Percentiles rank a stretch among this genome's conserved stretches.
Conservation (phyloP, 257 asterid genomes). For the Gentiana straminea region DNA sequence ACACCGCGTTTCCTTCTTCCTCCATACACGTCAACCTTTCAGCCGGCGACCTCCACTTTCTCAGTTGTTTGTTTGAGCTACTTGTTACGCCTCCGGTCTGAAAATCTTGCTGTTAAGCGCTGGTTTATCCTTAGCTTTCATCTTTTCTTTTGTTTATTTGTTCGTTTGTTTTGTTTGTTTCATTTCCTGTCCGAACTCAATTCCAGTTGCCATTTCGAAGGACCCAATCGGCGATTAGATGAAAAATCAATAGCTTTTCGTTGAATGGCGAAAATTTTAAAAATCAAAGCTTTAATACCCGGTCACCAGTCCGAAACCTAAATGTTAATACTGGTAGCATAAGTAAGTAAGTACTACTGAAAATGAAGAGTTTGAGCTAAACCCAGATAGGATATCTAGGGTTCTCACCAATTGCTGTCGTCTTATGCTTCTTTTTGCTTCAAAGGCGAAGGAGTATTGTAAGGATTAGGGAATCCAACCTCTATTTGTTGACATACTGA, state of each 20-base stretch:
- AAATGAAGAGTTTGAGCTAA: constrained; percentile 14
- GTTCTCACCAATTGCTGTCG: no score
- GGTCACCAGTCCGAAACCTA: constrained; percentile 21
- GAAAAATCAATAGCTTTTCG: constrained; percentile 8
- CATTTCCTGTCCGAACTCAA: no score
- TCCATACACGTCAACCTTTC: neutral
- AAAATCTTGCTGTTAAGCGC: no score
- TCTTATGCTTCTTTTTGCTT: no score
- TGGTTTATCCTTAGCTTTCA: no score
- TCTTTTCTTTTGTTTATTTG: no score
- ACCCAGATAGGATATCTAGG: constrained; percentile 7
- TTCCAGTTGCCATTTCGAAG: no score
- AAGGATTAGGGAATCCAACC: no score
- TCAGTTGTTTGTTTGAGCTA: neutral
- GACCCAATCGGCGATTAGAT: constrained; percentile 1
- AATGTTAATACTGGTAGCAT: constrained; percentile 20
- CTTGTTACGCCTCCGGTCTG: neutral
- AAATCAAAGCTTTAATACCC: constrained; percentile 8
- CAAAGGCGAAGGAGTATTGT: no score
- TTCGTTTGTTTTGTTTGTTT: no score
- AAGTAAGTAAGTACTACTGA: constrained; percentile 9
- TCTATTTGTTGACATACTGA: no score
- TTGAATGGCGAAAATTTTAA: constrained; percentile 39
- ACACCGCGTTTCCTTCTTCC: no score
- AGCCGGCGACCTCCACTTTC: neutral